A percentile compares a stretch with the other conserved stretches of the same genome.
phyloP scores from a whole-genome alignment of 2,329 filamentous ascomycete genomes.

The Alternaria ventricosa region DNA sequence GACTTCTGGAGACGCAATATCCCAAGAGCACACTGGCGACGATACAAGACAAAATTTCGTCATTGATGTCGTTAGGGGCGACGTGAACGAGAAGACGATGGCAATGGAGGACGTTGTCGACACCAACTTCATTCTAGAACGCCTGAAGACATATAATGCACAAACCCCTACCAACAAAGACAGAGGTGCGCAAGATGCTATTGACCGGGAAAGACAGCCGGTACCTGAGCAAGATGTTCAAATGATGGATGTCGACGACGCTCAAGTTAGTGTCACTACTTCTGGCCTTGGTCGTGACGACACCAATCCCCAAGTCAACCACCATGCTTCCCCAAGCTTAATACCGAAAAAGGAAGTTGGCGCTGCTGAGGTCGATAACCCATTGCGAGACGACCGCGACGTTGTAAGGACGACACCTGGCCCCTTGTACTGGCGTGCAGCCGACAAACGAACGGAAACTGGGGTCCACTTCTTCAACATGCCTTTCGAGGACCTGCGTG shows the following conservation, averaged over 20 bases:
- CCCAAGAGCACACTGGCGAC: neutral
- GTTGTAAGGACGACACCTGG: neutral
- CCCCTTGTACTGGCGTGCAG: neutral
- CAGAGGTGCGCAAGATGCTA: neutral
- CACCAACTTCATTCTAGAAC: neutral
- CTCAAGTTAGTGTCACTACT: neutral
- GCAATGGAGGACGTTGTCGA: neutral
- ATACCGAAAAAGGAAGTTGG: fast-evolving
- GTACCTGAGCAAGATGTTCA: neutral
- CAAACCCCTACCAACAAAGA: neutral
- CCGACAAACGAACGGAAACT: neutral
- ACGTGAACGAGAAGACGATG: neutral
- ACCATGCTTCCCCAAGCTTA: neutral
- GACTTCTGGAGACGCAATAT: neutral
- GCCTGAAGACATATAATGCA: neutral
- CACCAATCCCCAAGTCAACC: too few relatives aligned
- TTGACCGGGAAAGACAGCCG: neutral
- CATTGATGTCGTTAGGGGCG: neutral
- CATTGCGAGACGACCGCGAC: fast-evolving
- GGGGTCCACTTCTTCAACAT: neutral
- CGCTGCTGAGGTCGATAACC: too few relatives aligned
- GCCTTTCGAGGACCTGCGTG: neutral
- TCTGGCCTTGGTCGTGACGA: neutral
- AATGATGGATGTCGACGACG: neutral
- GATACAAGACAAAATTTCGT: fast-evolving